These are phyloP conservation scores for Rhizopus microsporus DNA, from an alignment of 371 early-diverging fungal genomes.

Conservation along the genomic window DNA sequence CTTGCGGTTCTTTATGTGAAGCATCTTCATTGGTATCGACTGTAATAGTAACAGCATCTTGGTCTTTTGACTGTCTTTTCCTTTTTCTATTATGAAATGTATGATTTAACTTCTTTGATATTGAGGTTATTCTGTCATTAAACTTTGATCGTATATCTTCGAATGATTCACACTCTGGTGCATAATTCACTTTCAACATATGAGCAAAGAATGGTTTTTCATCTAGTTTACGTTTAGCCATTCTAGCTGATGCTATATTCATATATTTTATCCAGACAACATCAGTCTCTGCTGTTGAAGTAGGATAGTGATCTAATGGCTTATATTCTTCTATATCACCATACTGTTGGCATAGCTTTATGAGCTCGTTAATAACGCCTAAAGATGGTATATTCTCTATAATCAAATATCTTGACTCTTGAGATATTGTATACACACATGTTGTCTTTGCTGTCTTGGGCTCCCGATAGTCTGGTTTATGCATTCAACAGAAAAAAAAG, in stretches of 20 bases:
- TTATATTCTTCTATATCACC: constrained; percentile 37
- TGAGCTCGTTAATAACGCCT: constrained; percentile 33
- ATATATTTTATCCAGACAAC: constrained; percentile 38
- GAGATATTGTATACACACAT: constrained; percentile 51
- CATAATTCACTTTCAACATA: constrained; percentile 46
- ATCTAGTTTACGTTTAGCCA: constrained; percentile 46
- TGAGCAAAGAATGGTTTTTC: constrained; percentile 47
- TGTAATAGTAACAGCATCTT: too few species aligned
- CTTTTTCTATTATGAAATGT: too few species aligned
- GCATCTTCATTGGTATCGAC: too few species aligned
- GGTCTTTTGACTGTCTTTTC: too few species aligned
- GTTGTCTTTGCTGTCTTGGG: constrained; percentile 41
- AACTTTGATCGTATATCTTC: constrained; percentile 54
- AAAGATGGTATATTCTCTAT: constrained; percentile 51
- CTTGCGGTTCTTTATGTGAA: too few species aligned
- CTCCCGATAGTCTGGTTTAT: constrained; percentile 37
- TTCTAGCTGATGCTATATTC: constrained; percentile 33
- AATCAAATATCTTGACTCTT: constrained; percentile 56
- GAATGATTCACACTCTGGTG: constrained; percentile 52
- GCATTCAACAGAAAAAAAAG: too few species aligned
- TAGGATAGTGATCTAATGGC: constrained; percentile 34
- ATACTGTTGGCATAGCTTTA: constrained; percentile 31
- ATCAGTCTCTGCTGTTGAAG: constrained; percentile 33
- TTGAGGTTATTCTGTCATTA: constrained; percentile 19
- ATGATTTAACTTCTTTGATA: too few species aligned